phyloP scores from a whole-genome alignment of 192 early-diverging fungal genomes.

The Piromyces sp. region DNA sequence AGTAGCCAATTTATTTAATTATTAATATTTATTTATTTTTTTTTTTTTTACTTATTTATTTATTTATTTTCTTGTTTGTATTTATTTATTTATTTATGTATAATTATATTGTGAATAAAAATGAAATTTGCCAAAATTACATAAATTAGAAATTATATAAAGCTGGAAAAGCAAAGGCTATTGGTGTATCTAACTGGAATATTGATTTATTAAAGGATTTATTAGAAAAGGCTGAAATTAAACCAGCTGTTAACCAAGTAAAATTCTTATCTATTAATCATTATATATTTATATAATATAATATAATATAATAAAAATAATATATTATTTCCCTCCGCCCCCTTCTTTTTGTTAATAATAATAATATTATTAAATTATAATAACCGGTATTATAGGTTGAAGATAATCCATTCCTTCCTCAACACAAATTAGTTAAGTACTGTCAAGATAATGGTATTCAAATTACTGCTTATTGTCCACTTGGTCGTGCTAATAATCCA shows the following conservation, averaged over 20 bases:
- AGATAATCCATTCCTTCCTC: slow-evolving; percentile 57
- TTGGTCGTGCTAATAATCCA: background rate
- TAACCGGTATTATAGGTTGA: too few relatives aligned
- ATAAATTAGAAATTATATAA: slow-evolving; percentile 34
- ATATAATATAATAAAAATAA: too few relatives aligned
- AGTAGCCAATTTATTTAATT: too few relatives aligned
- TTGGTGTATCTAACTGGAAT: slow-evolving; percentile 76
- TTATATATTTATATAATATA: background rate
- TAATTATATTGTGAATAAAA: background rate
- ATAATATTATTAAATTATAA: too few relatives aligned
- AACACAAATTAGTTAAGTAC: slow-evolving; percentile 53
- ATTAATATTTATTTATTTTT: too few relatives aligned
- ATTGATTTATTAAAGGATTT: slow-evolving; percentile 45
- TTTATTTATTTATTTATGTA: background rate
- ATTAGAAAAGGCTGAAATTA: slow-evolving; percentile 37
- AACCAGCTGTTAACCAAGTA: slow-evolving; percentile 65
- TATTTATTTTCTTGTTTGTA: background rate
- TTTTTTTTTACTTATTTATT: too few relatives aligned
- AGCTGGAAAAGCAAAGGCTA: slow-evolving; percentile 48
- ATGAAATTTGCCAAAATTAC: too few relatives aligned
- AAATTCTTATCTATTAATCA: background rate
- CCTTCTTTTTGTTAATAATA: too few relatives aligned
- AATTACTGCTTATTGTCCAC: slow-evolving; percentile 30
- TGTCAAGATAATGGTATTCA: slow-evolving; percentile 49
- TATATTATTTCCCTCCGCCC: too few relatives aligned